phyloP scores from a whole-genome alignment of 768 basidiomycete genomes.

The Termitomyces sp. region DNA sequence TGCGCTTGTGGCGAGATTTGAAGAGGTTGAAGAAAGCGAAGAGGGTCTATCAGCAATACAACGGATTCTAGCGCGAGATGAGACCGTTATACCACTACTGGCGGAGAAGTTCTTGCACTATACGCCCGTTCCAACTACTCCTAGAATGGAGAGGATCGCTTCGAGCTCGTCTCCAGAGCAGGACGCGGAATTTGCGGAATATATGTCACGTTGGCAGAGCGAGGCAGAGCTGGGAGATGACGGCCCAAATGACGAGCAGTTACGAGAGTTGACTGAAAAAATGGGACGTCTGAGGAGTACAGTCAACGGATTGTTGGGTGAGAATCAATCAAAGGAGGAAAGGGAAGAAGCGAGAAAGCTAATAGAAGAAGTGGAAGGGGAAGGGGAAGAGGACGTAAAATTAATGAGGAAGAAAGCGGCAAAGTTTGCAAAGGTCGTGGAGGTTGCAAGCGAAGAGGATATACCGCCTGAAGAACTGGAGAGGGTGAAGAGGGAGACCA shows the following conservation, averaged over 20 bases:
- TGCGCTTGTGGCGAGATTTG: slow-evolving; percentile 5
- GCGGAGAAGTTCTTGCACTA: slow-evolving; percentile 30
- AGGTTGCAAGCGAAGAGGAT: background rate
- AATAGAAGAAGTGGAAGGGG: background rate
- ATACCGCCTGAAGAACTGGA: background rate
- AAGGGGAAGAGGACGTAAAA: background rate
- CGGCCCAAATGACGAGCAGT: background rate
- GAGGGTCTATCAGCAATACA: slow-evolving; percentile 28
- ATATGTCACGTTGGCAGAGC: background rate
- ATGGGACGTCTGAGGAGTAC: background rate
- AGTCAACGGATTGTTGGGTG: background rate
- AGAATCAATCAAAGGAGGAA: background rate
- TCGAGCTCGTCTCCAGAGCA: background rate
- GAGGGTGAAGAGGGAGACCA: background rate
- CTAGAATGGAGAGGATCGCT: slow-evolving; percentile 11
- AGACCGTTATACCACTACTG: slow-evolving; percentile 30
- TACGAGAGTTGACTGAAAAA: background rate
- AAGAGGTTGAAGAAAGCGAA: slow-evolving; percentile 19
- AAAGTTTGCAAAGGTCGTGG: background rate
- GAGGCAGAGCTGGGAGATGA: background rate
- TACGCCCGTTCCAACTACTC: slow-evolving; percentile 23
- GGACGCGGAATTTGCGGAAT: background rate
- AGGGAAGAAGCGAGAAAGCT: background rate
- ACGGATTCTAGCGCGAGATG: slow-evolving; percentile 30
- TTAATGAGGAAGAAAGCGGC: background rate